Evolutionary conservation across 441 rosid species (phyloP), one percentile per base, ranked within the genome.

Genomic region (Mallotus repandus): DNA sequence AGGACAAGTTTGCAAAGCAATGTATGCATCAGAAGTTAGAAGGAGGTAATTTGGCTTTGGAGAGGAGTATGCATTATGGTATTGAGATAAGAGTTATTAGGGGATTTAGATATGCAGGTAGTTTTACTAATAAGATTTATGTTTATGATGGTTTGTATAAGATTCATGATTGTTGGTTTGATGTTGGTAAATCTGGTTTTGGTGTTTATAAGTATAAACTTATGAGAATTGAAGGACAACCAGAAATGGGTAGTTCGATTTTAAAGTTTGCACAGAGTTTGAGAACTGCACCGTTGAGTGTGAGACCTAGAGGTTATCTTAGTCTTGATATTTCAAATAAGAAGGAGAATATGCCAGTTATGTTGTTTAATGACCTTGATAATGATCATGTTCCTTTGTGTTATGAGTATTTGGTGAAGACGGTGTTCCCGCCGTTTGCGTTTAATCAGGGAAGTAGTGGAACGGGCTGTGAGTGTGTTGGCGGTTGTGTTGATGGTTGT

Each of bases 111-210:
- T 88, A 88, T 71, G 91, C 84, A 4, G 87, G 89, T 22, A 72
- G 81, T 25, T 77, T 84, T 41, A 84, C 86, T 1, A 83, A 79
- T 72, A 92, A 89, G 82, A 83, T 95, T 35, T 95, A 91, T 76
- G 92, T 93, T 55, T 95, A 91, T 79, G 99, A 93, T 76, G 89
- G 89, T 4, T 69, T 95, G 76, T 95, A 89, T 74, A 91, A 78
- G 86, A 91, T 95, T 81, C 81, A 66, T 71, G 93, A 93, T 61
- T 93, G 88, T 43, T 95, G 98, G 98, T 90, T 89, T 54, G 99
- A 92, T 82, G 85, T 91, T 66, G 99, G 99, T 9, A 95, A 88
- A 73, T 89, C 99, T 2, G 99, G 98, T 50, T 95, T 93, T 16
- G 98, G 97, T 66, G 98, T 95, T 78, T 93, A 82, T 56, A 95